Evolutionary conservation across 176 grass and related monocot genomes (phyloP).

Genomic region (Dactylis glomerata): DNA sequence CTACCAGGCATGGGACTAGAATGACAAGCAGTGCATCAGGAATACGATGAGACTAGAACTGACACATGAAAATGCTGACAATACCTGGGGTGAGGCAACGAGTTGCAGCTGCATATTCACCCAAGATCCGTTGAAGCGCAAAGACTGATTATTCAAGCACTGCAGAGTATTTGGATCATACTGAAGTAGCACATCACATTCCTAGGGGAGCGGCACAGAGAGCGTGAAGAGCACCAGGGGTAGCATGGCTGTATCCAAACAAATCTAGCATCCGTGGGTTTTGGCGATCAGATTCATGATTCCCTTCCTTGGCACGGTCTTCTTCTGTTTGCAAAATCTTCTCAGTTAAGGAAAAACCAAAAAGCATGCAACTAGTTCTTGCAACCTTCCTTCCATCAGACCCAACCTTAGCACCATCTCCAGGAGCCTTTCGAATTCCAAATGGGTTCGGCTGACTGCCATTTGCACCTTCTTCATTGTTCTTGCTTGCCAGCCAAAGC

Average conservation of each 20-base stretch:
- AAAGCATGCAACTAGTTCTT: conserved; percentile 68
- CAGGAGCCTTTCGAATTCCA: conserved; percentile 37
- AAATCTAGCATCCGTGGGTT: conserved; percentile 55
- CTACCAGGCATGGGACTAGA: neutral
- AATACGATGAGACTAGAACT: neutral
- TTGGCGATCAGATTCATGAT: conserved; percentile 40
- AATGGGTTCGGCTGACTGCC: conserved; percentile 6
- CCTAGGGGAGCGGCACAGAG: conserved; percentile 56
- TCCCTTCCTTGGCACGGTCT: conserved; percentile 41
- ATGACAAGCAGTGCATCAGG: neutral
- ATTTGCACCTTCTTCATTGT: conserved; percentile 15
- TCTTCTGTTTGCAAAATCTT: conserved; percentile 58
- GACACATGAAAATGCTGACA: neutral
- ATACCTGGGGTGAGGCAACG: neutral
- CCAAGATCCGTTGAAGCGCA: neutral
- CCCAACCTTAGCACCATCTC: conserved; percentile 34
- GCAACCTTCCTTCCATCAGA: conserved; percentile 43
- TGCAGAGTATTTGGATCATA: conserved; percentile 2
- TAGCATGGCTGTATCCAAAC: conserved; percentile 48
- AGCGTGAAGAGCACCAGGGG: conserved; percentile 51
- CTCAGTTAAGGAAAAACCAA: conserved; percentile 87
- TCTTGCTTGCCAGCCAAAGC: conserved; percentile 19
- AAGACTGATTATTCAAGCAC: neutral
- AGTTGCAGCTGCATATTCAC: conserved; percentile 5
- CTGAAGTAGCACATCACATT: conserved; percentile 50